Evolutionary conservation across 495 filamentous ascomycete species (phyloP), one percentile per base, ranked within the genome.

Genomic region (Astrothelium subdiscretum): DNA sequence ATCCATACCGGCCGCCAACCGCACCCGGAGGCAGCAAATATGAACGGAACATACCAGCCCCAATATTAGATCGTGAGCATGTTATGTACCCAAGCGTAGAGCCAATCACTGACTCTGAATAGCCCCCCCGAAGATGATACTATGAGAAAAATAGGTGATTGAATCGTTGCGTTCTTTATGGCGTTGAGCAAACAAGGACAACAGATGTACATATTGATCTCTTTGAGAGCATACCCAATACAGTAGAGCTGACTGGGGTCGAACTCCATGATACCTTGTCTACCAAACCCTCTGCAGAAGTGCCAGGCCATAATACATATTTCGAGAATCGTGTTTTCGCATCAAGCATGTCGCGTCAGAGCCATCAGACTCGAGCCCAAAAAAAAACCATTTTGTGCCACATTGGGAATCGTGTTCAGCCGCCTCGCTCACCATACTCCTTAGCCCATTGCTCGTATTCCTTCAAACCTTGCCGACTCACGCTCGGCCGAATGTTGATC

Each of bases 21-120:
- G 92, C 94, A 13, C 94, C 94, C 20, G 94, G 94, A 82, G 94
- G 94, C 61, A 96, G 90, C 61, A 97, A 97, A 80, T 97, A 87
- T 75, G 94, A 97, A 76, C 83, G 94, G 72, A 99, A 97, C 71
- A 71, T 99, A 48, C 91, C 91, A 26, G 78, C 80, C 59, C 91
- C 83, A 27, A 85, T 83, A 69, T 77, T 92, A 27, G 86, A 89
- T 64, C 87, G 92, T 96, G 78, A 78, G 92, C 83, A 26, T 31
- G 11, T 20, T 52, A 26, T 20, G 40, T 66, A 27, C 4, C 27
- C 11, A 29, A 48, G 10, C 11, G 32, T 15, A 54, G 58, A 31
- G 27, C 43, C 54, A 38, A 62, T 44, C 51, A 15, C 58, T 26
- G 57, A 35, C 57, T 24, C 1, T 10, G 40, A 59, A 6, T 58